These are phyloP conservation scores for Leptodontidium sp. DNA, from an alignment of 2,329 filamentous ascomycete species.

Conservation along the genomic window DNA sequence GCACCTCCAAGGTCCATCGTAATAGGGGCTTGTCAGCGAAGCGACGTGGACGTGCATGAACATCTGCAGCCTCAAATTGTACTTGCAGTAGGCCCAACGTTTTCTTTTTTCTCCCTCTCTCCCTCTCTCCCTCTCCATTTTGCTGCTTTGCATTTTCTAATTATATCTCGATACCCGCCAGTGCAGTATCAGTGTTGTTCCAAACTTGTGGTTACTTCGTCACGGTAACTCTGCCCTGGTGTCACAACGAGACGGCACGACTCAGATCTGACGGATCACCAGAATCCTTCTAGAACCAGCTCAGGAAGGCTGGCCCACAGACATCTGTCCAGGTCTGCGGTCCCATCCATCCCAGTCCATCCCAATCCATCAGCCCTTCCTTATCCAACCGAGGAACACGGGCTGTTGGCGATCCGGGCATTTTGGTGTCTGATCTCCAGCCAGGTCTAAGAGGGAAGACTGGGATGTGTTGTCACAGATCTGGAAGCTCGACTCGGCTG, in stretches of 20 bases:
- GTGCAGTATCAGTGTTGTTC: background rate
- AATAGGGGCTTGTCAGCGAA: background rate
- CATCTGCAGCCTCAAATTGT: constrained; percentile 8
- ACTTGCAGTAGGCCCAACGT: constrained; percentile 1
- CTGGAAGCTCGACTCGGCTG: background rate
- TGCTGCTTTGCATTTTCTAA: background rate
- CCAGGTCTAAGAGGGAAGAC: background rate
- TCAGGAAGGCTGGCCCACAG: background rate
- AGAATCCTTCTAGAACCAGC: constrained; percentile 12
- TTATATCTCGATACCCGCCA: constrained; percentile 3
- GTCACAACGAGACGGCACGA: constrained; percentile 1
- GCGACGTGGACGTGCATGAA: constrained; percentile 9
- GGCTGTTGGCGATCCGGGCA: constrained; percentile 11
- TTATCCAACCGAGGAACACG: background rate
- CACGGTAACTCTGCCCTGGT: background rate
- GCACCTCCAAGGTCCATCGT: background rate
- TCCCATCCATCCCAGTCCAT: background rate
- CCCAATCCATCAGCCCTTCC: background rate
- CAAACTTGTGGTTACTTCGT: background rate
- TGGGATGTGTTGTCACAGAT: constrained; percentile 8
- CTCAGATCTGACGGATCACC: constrained; percentile 8
- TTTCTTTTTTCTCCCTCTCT: background rate
- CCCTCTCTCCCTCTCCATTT: background rate
- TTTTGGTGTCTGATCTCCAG: constrained; percentile 8
- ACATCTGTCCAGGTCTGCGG: background rate